A percentile compares a stretch with the other conserved stretches of the same genome.
Evolutionary conservation across 2,329 filamentous ascomycete genomes (phyloP).

Genomic region (Hypocrella siamensis): DNA sequence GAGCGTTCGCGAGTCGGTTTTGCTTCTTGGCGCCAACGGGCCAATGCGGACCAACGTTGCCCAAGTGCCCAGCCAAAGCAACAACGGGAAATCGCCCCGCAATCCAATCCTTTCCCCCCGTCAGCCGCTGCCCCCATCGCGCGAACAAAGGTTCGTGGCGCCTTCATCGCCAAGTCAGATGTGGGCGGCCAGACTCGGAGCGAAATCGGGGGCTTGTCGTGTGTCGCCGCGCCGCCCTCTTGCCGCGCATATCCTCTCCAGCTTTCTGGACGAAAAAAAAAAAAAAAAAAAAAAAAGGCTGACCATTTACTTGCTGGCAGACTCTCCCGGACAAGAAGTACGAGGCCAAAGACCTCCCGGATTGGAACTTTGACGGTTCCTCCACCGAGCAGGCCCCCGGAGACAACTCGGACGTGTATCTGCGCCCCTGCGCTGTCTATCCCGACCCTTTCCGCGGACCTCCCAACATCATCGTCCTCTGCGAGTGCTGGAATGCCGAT

Average conservation of each 20-base stretch:
- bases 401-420: constrained; percentile 95
- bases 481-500: constrained; percentile 88
- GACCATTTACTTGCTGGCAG: constrained; percentile 12
- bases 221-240: too few species aligned
- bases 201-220: too few species aligned
- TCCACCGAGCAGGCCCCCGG: constrained; percentile 85
- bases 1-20: background rate
- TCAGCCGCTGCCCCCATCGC: background rate
- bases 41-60: background rate
- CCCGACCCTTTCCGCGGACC: constrained; percentile 80
- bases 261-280: background rate
- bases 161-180: too few species aligned
- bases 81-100: background rate
- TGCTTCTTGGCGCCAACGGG: background rate
- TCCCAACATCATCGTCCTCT: constrained; percentile 87
- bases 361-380: constrained; percentile 54
- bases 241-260: background rate
- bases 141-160: too few species aligned
- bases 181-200: too few species aligned
- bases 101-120: background rate
- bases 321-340: constrained; percentile 34
- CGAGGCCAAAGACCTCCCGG: constrained; percentile 34
- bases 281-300: background rate
- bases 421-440: constrained; percentile 77
- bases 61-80: too few species aligned